Conservation (phyloP, 306 rosid genomes). For the Casuarina equisetifolia region DNA sequence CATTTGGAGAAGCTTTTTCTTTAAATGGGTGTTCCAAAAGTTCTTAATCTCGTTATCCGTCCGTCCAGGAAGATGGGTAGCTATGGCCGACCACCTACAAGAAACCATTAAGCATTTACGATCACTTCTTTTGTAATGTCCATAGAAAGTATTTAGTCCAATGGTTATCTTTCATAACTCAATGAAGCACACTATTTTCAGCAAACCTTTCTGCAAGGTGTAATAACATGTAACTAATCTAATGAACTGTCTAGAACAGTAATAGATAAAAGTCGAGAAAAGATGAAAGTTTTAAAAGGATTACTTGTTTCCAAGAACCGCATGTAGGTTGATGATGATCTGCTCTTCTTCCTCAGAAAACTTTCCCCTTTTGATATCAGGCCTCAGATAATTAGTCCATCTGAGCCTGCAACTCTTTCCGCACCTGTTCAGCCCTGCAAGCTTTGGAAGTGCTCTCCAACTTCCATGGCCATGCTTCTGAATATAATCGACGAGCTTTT, state of each 20-base stretch:
- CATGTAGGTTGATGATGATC: constrained; percentile 61
- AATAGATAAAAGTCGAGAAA: not conserved
- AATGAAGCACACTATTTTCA: not conserved
- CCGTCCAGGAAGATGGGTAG: constrained; percentile 77
- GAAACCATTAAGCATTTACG: not conserved
- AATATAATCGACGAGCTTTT: constrained; percentile 46
- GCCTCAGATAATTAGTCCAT: constrained; percentile 79
- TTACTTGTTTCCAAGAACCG: constrained; percentile 76
- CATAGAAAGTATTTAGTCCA: not conserved
- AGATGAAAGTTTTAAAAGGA: not conserved
- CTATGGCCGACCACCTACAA: constrained; percentile 78
- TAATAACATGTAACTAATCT: not conserved
- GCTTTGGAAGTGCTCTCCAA: constrained; percentile 77
- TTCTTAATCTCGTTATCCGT: constrained; percentile 86
- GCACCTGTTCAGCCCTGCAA: constrained; percentile 81
- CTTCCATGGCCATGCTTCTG: constrained; percentile 70
- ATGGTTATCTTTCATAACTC: not conserved
- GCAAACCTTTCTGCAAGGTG: not conserved
- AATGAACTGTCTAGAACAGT: not conserved
- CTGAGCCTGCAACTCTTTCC: constrained; percentile 78
- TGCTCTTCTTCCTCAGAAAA: constrained; percentile 62
- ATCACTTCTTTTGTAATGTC: not conserved
- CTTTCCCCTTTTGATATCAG: constrained; percentile 78
- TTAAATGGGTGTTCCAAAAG: constrained; percentile 80
- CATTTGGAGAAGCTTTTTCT: constrained; percentile 71